Evolutionary conservation across 257 asterid species (phyloP).

Genomic region (Nicotiana tomentosiformis): DNA sequence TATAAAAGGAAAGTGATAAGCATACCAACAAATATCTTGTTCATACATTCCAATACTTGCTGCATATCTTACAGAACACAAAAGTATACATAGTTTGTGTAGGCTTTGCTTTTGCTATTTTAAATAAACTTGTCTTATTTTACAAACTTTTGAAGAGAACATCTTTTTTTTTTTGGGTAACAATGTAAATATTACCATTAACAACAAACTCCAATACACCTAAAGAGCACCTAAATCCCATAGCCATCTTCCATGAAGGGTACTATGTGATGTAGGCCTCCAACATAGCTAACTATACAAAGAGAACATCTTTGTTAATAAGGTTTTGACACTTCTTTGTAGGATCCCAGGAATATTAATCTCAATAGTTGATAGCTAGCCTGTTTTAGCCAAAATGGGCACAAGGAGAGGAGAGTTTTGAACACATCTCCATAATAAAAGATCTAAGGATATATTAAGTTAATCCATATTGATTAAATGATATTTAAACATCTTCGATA

Average conservation of each 20-base stretch:
- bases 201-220: too few species aligned
- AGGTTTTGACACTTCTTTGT: neutral
- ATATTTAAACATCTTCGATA: neutral
- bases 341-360: neutral
- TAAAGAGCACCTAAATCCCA: too few species aligned
- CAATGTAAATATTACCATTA: too few species aligned
- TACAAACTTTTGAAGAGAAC: neutral
- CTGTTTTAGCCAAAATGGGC: neutral
- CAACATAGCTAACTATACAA: too few species aligned
- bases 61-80: neutral
- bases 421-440: neutral
- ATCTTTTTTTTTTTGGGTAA: too few species aligned
- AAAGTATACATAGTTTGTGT: neutral
- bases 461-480: neutral
- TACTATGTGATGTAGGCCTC: too few species aligned
- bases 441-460: neutral
- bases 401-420: neutral
- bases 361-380: neutral
- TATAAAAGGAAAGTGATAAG: slow-evolving; percentile 3
- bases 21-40: neutral
- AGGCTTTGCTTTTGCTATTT: neutral
- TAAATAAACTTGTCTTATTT: neutral
- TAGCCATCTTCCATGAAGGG: too few species aligned
- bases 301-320: neutral
- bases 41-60: neutral